Evolutionary conservation across 192 early-diverging fungal species (phyloP).

Genomic region (Obelidium mucronatum): DNA sequence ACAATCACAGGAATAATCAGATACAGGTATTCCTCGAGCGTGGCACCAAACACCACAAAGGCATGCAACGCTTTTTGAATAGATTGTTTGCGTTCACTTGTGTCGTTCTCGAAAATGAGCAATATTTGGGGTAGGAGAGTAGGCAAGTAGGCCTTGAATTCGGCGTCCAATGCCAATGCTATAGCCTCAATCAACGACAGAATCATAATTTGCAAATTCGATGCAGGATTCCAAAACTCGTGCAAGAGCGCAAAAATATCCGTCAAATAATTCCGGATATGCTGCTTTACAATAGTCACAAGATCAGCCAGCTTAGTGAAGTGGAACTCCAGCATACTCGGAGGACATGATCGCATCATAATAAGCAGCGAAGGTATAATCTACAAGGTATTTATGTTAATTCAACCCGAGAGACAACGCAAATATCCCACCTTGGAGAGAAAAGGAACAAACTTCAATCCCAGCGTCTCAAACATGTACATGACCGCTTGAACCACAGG

Average conservation of each 20-base stretch:
- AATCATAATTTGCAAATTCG: constrained; percentile 82
- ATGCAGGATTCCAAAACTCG: constrained; percentile 73
- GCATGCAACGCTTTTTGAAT: constrained; percentile 77
- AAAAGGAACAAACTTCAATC: constrained; percentile 88
- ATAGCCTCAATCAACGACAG: constrained; percentile 87
- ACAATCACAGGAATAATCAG: constrained; percentile 88
- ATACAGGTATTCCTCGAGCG: constrained; percentile 92
- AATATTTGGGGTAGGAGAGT: constrained; percentile 83
- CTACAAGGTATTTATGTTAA: constrained; percentile 40
- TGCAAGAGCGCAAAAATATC: constrained; percentile 84
- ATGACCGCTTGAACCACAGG: constrained; percentile 90
- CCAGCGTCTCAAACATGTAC: constrained; percentile 90
- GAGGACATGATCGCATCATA: constrained; percentile 85
- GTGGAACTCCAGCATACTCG: constrained; percentile 85
- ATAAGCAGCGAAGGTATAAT: constrained; percentile 89
- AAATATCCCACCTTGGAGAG: constrained; percentile 71
- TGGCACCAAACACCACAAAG: constrained; percentile 81
- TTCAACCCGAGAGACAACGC: background rate
- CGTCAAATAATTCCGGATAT: constrained; percentile 85
- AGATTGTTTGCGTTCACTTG: constrained; percentile 68
- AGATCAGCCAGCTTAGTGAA: constrained; percentile 87
- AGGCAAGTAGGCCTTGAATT: constrained; percentile 86
- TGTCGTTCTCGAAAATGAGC: constrained; percentile 83
- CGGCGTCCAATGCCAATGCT: constrained; percentile 82
- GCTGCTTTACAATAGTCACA: constrained; percentile 84